Evolutionary conservation across 768 basidiomycete species (phyloP).

Genomic region (Coprinopsis cinerea): DNA sequence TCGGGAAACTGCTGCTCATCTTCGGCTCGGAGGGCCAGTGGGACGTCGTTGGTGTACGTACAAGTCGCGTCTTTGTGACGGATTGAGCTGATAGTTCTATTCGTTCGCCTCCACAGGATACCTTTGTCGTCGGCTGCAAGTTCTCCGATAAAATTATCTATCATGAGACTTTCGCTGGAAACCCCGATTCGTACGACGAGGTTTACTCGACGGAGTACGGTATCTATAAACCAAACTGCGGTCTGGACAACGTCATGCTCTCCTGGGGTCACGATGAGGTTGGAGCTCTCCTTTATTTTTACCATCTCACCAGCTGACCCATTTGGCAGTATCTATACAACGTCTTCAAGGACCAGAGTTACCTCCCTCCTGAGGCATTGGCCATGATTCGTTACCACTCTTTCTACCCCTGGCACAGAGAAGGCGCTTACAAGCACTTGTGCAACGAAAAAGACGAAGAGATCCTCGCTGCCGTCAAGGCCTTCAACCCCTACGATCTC

Average conservation of each 20-base stretch:
- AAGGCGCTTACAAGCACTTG: slow-evolving; percentile 77
- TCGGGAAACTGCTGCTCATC: slow-evolving; percentile 81
- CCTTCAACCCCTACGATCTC: slow-evolving; percentile 92
- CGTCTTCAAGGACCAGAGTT: slow-evolving; percentile 77
- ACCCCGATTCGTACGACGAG: slow-evolving; percentile 61
- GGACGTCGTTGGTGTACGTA: slow-evolving; percentile 84
- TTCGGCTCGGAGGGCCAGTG: slow-evolving; percentile 88
- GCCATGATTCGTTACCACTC: slow-evolving; percentile 94
- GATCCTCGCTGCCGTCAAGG: slow-evolving; percentile 67
- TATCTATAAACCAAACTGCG: slow-evolving; percentile 73
- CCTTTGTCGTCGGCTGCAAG: slow-evolving; percentile 73
- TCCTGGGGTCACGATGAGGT: slow-evolving; percentile 93
- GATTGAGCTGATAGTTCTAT: slow-evolving; percentile 9
- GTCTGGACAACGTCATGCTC: slow-evolving; percentile 82
- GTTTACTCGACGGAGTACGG: slow-evolving; percentile 70
- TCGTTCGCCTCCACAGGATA: slow-evolving; percentile 28
- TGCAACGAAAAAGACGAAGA: slow-evolving; percentile 63
- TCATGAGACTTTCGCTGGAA: slow-evolving; percentile 68
- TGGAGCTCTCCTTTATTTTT: slow-evolving; percentile 15
- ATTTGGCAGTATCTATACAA: slow-evolving; percentile 68
- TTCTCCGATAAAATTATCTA: slow-evolving; percentile 83
- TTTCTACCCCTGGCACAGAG: slow-evolving; percentile 95
- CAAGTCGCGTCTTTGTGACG: slow-evolving; percentile 2
- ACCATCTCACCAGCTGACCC: slow-evolving; percentile 5
- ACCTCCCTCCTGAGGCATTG: slow-evolving; percentile 73